phyloP scores from a whole-genome alignment of 139 green algal genomes.

The Tetraselmis striata region DNA sequence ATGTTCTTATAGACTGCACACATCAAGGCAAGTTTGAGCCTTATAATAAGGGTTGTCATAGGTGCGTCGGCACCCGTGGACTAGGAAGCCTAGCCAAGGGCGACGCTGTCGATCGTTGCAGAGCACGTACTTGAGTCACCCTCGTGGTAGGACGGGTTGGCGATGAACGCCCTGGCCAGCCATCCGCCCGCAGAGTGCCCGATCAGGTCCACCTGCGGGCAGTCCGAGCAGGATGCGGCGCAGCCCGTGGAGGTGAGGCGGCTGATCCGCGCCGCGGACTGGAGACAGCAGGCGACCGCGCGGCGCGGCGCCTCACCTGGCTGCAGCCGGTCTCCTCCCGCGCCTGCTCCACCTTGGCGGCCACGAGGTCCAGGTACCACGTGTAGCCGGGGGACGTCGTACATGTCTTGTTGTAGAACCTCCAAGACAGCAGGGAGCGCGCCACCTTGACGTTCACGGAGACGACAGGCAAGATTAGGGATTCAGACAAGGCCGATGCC shows the following conservation, averaged over 20 bases:
- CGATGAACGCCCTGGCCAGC: conserved; percentile 55
- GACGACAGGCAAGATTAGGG: no score
- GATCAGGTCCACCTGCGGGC: conserved; percentile 42
- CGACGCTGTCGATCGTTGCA: no score
- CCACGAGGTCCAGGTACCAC: conserved; percentile 53
- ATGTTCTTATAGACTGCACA: no score
- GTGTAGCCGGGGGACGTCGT: conserved; percentile 45
- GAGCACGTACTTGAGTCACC: not conserved
- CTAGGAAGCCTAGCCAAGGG: no score
- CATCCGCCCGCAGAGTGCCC: conserved; percentile 63
- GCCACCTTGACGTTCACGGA: conserved; percentile 46
- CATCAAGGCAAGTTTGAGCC: no score
- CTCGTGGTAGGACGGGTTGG: conserved; percentile 19
- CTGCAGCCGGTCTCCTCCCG: conserved; percentile 26
- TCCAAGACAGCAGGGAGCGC: conserved; percentile 29
- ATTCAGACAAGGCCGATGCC: not conserved
- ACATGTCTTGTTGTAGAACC: conserved; percentile 41
- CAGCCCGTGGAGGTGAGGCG: not conserved
- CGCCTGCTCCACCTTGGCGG: conserved; percentile 38
- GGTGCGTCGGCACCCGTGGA: no score
- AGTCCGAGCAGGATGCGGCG: not conserved
- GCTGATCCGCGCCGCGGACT: no score
- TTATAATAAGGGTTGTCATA: no score
- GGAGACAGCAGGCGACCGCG: no score
- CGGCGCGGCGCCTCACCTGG: conserved; percentile 19